Evolutionary conservation across 2,329 filamentous ascomycete genomes (phyloP), one percentile per base, ranked within the genome.

Genomic region (Botrytis fragariae): DNA sequence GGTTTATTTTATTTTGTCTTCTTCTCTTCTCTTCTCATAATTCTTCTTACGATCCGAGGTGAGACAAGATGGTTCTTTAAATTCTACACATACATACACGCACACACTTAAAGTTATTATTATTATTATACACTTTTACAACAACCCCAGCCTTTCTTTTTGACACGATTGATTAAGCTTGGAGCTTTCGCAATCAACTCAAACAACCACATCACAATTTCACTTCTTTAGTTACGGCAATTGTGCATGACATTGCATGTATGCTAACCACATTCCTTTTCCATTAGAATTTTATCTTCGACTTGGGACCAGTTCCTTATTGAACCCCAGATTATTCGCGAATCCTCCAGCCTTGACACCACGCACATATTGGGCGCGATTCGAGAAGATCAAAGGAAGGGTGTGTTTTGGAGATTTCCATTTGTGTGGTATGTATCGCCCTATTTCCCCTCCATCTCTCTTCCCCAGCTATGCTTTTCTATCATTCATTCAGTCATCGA

Each of bases 41-140:
- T 68, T 71, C 73, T 75, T 74, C 74, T 74, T 77, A 63, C 75
- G 32, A 72, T 76, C 75, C 75, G 75, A 79, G 78, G 79, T 80
- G 74, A 79, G 79, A 79, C 76, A 77, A 64, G 72, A 44, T 68
- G 18, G 25, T 54, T 63, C 74, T 74, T 69, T 57, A 25, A 25
- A 61, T 37, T 37, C 37, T 39, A 35, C 57, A 60, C 51, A 14
- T 6, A 48, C 45, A 48, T 4, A 12, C 48, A n/a, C 48, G 48
- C 48, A 51, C 48, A 51, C 48, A 51, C 44, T 22, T 45, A 45
- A 45, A 45, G 25, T n/a, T 51, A 48, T 54, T 54, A 51, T 25
- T 0, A 12, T 22, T 42, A 22, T 51, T 25, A 48, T 51, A 54
- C 51, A 54, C 51, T 54, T 29, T 54, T 54, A 65, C 29, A 35